Base-by-base conservation (phyloP, 1,284 basidiomycete genomes). In the Ustilago cynodontis region DNA sequence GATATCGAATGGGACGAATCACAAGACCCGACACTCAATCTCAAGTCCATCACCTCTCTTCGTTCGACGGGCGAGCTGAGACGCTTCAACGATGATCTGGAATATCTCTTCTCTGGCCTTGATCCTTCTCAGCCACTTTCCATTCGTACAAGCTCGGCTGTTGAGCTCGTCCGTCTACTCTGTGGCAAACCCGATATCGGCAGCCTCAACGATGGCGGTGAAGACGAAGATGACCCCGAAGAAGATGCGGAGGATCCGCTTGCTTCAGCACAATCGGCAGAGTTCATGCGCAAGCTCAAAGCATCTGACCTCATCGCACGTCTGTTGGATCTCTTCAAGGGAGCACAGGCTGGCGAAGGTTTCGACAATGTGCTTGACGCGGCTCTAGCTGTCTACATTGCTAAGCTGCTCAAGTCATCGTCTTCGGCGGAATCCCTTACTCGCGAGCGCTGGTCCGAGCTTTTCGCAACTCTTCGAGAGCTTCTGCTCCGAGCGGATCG, bases 1-100 rank as follows among this genome's bases (percentile, higher is more conserved):
- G 71, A 78, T 29, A 77, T 77, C 31, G 76, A 78, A 43, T 73
- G 71, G 76, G 76, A 78, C 31, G 71, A 78, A 39, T 78, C 76
- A 41, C 76, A 78, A 31, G 70, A 77, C 24, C 75, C 75, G 2
- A 70, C 75, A 20, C 66, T 77, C 63, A 72, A 72, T 43, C 71
- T 78, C 60, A 78, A 71, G 39, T 78, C 76, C 45, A 75, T 72
- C 65, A 76, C 69, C 31, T 75, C 77, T 7, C 72, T 72, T 18
- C 72, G 71, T 13, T 71, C 72, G 7, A 52, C 50, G 13, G 72
- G 72, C 43, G 78, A 77, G 53, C 67, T 78, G 9, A 59, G 74
- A 29, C 71, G 75, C 35, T 79, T 73, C 68, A 74, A 73, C 49
- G 77, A 76, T 43, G 77, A 76, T 28, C 70, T 79, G 53, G 73